Evolutionary conservation across 1,284 basidiomycete species (phyloP), one percentile per base, ranked within the genome.

Genomic region (Sanghuangporus weigelae): DNA sequence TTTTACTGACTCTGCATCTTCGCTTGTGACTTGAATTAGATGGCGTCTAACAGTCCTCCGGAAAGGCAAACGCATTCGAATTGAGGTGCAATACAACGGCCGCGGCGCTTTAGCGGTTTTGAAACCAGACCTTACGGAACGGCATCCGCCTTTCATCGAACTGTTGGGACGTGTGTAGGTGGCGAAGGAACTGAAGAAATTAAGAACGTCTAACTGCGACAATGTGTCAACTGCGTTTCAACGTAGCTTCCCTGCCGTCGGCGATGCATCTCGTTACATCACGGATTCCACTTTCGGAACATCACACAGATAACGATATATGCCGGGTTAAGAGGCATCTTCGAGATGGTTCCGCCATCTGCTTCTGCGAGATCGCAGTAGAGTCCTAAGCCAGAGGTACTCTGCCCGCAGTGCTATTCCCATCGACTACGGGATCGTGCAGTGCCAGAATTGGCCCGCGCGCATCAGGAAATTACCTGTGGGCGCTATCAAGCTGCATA

Each of bases 21-120:
- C 21, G 7, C 10, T 51, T 2, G 21, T 23, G 26, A 51, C 62
- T 48, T 57, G 26, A 23, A 44, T 12, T 69, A 92, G 90, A 64
- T 92, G 90, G 90, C 77, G 77, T 48, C 70, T 89, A 56, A 90
- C 87, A 10, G 74, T 86, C 39, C 78, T 85, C 66, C 85, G 88
- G 61, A 83, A 79, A 70, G 84, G 81, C 57, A 84, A 84, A 68
- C 75, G 75, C 36, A 77, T 85, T 73, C 81, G 90, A 36, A 76
- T 89, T 39, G 83, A 90, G 70, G 83, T 92, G 31, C 79, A 81
- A 65, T 92, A 92, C 73, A 79, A 73, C 59, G 90, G 84, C 16
- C 80, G 86, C 66, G 86, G 87, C 21, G 90, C 86, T 53, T 81
- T 77, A 67, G 77, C 80, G 26, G 70, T 74, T 2, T 82, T 80